Conservation (phyloP, 2,329 filamentous ascomycete species). For the Penicillium sp. region DNA sequence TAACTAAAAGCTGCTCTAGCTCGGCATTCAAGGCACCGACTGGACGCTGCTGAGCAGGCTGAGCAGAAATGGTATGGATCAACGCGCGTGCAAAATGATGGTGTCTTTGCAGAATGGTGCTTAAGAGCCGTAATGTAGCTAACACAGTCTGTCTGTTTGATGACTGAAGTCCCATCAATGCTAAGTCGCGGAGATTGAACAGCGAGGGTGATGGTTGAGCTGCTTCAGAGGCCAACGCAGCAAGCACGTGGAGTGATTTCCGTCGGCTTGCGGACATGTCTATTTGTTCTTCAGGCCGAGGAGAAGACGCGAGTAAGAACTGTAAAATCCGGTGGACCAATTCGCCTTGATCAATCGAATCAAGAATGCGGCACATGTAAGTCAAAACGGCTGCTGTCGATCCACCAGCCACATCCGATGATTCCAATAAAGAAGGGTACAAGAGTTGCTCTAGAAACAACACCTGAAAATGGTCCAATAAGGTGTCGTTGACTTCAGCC, state of each 20-base stretch:
- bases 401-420: constrained; percentile 93
- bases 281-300: constrained; percentile 59
- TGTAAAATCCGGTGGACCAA: constrained; percentile 91
- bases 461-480: constrained; percentile 95
- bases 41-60: constrained; percentile 32
- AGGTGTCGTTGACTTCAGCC: constrained; percentile 82
- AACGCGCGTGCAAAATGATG: constrained; percentile 73
- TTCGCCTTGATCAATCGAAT: constrained; percentile 87
- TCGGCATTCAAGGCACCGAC: constrained; percentile 44
- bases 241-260: constrained; percentile 84
- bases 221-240: constrained; percentile 71
- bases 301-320: constrained; percentile 79
- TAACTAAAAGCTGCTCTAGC: constrained; percentile 38
- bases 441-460: constrained; percentile 92
- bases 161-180: constrained; percentile 80
- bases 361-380: constrained; percentile 85
- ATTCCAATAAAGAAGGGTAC: constrained; percentile 94
- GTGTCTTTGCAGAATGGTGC: constrained; percentile 81
- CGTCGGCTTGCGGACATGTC: constrained; percentile 63
- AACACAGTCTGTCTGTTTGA: constrained; percentile 84
- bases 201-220: constrained; percentile 78
- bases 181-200: constrained; percentile 90
- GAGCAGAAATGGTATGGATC: constrained; percentile 58
- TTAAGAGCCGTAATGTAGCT: constrained; percentile 82
- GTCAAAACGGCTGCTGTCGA: constrained; percentile 95